Base-by-base conservation (phyloP, 345 rosid genomes). In the Leavenworthia alabamica region DNA sequence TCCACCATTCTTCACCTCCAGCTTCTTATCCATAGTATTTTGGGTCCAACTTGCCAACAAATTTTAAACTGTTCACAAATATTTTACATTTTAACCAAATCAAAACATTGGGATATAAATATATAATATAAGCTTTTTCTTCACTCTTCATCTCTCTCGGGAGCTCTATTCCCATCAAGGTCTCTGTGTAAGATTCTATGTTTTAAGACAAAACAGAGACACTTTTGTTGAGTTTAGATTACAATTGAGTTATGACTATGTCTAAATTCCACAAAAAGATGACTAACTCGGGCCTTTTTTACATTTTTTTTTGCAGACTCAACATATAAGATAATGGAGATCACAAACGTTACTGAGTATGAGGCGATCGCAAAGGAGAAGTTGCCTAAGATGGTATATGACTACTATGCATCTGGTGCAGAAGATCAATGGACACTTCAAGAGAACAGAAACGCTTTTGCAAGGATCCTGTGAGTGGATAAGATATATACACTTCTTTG, bases 331-430 rank as follows among this genome's bases (percentile, higher is more conserved):
- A 31, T 67, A 74, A 81, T 80, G 90, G 94, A 83, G 83, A 70
- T 83, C 41, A 84, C 94, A 23, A 86, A 86, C 65, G 94, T 86
- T 3, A 76, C 52, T 33, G 94, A 86, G 82, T 86, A 79, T 65
- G 79, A 86, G 5, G 84, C 73, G 1, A 83, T 86, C 15, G 94
- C 94, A 2, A 86, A 78, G 83, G 53, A 73, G 58, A 86, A 82
- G 62, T 54, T 86, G 77, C 94, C 94, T 14, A 82, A 86, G 81
- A 86, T 86, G 94, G 87, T 71, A 6, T 86, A 70, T 27, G 94
- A 86, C 73, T 86, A 86, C 80, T 86, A 79, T 60, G 87, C 94
- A 7, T 86, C 94, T 8, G 94, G 94, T 49, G 89, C 94, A 24
- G 86, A 83, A 71, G 94, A 86, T 64, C 84, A 86, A 42, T 86